Base-by-base conservation (phyloP, 352 stramenopile genomes). In the Elongisporangium prolatum region DNA sequence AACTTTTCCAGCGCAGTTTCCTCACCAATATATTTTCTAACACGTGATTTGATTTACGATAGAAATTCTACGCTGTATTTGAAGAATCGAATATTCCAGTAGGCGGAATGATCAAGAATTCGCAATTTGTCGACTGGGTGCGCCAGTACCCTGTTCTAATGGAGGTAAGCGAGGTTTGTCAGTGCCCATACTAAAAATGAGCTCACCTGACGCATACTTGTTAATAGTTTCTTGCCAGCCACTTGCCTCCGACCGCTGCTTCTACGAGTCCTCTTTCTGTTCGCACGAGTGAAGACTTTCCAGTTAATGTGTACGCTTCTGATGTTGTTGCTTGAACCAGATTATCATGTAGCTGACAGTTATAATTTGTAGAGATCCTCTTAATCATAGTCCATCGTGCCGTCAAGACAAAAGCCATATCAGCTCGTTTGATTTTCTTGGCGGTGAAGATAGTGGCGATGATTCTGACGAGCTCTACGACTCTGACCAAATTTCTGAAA, bases 391-490 rank as follows among this genome's bases (percentile, higher is more conserved):
- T 60, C 81, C 81, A 2, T 90, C 82, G 14, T 89, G 67, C 37
- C 75, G 75, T 17, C 66, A 74, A 34, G 75, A 79, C 18, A 64
- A 76, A 22, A 71, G 64, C 9, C 59, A 69, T 10, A 79, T 85
- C 50, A 77, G 71, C 20, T 89, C 79, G n/a, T 94, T 93, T 44
- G 85, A 92, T 52, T 93, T 92, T 34, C 77, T 94, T 40, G 83
- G 83, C 4, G 85, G 85, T 7, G 84, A 90, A 74, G 80, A 94
- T 56, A 94, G 85, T 52, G 81, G 85, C 0, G 82, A 94, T 40
- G 77, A 88, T 52, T 91, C 81, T 17, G 81, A 91, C 55, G 81
- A 84, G 10, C 53, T 82, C 0, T 90, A 92, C 60, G 83, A 90
- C 50, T 92, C 80, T 5, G 75, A 85, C 28, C 74, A 90, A 48